Evolutionary conservation across 176 grass and related monocot species (phyloP).

Genomic region (Triticum dicoccoides): DNA sequence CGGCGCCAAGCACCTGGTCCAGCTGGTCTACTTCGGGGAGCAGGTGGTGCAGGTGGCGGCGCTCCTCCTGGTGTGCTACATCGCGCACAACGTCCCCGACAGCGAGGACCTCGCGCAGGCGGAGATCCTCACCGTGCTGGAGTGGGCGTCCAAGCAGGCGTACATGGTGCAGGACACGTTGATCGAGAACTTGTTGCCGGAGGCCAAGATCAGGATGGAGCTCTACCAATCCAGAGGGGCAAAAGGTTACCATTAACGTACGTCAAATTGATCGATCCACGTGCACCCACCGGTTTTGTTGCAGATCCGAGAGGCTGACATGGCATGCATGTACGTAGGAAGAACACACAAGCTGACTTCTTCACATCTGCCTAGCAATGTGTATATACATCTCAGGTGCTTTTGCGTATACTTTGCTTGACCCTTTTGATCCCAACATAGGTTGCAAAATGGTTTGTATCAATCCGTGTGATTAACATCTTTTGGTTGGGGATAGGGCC

Average conservation of each 20-base stretch:
- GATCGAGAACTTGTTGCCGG: conserved; percentile 59
- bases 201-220: conserved; percentile 91
- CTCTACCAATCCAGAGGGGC: conserved; percentile 81
- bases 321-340: not conserved
- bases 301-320: not conserved
- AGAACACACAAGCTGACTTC: not conserved
- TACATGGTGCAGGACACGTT: conserved; percentile 58
- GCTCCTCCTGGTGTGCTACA: conserved; percentile 65
- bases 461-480: not conserved
- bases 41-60: conserved; percentile 62
- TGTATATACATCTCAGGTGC: conserved; percentile 39
- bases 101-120: conserved; percentile 77
- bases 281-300: not conserved
- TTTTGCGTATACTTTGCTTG: not conserved
- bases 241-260: conserved; percentile 51
- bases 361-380: conserved; percentile 10
- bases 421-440: not conserved
- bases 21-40: conserved; percentile 84
- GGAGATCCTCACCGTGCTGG: conserved; percentile 73
- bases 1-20: conserved; percentile 84
- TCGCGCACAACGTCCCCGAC: conserved; percentile 77
- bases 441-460: not conserved
- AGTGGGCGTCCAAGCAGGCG: conserved; percentile 75
- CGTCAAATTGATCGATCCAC: conserved; percentile 8
- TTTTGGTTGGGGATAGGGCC: conserved; percentile 15